These are phyloP conservation scores for Lumnitzera racemosa DNA, from an alignment of 345 rosid genomes.

Conservation along the genomic window DNA sequence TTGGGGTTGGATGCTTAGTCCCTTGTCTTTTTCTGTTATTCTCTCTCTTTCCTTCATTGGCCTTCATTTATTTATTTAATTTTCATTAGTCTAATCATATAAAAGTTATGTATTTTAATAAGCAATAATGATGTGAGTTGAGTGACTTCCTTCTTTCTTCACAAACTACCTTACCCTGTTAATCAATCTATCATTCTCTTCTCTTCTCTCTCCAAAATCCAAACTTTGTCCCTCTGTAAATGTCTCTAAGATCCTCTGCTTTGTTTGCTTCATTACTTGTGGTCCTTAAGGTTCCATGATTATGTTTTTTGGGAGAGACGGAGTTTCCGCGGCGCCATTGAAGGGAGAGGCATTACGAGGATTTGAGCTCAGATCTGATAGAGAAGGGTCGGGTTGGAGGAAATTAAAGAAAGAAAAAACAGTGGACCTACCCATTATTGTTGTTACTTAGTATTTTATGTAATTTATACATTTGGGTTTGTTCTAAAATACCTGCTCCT, in stretches of 20 bases:
- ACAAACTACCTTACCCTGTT: background rate
- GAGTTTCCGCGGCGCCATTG: background rate
- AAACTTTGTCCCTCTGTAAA: background rate
- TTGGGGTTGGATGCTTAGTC: slow-evolving; percentile 7
- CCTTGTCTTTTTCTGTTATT: background rate
- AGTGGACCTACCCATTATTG: background rate
- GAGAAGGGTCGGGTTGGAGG: background rate
- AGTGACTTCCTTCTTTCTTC: background rate
- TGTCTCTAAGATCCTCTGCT: background rate
- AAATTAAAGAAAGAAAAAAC: background rate
- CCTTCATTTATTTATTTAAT: no score
- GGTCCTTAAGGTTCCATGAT: background rate
- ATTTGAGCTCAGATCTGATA: slow-evolving; percentile 13
- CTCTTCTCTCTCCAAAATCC: background rate
- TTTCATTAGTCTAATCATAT: no score
- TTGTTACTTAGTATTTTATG: background rate
- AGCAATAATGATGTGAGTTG: no score
- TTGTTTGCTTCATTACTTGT: slow-evolving; percentile 1
- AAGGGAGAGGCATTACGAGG: background rate
- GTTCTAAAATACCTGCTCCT: no score
- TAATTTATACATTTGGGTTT: no score
- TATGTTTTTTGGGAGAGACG: slow-evolving; percentile 3
- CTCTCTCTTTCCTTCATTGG: background rate
- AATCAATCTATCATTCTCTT: background rate
- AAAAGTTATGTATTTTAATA: no score